These are phyloP conservation scores for Purshia tridentata DNA, from an alignment of 306 rosid species.

Conservation along the genomic window DNA sequence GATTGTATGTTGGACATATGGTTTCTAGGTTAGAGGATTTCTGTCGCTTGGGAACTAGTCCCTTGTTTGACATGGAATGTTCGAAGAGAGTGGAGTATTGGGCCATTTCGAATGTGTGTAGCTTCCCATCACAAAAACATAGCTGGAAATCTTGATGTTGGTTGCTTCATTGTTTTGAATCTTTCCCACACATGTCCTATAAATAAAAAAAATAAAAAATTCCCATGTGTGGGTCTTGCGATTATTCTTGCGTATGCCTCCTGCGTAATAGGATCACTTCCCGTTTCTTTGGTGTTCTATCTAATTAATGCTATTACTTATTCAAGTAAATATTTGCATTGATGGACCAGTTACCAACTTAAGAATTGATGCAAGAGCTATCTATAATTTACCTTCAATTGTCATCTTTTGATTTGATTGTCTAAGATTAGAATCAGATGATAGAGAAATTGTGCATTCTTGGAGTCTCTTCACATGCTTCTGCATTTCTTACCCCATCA, in stretches of 20 bases:
- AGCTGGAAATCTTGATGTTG: neutral
- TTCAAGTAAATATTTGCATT: neutral
- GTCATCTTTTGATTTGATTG: neutral
- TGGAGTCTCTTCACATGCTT: neutral
- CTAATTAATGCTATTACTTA: neutral
- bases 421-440: neutral
- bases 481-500: neutral
- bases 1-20: neutral
- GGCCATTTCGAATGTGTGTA: neutral
- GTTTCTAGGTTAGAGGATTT: neutral
- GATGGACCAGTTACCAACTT: neutral
- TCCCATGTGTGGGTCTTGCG: too few species aligned
- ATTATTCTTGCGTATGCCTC: neutral
- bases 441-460: neutral
- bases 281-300: neutral
- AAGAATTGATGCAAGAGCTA: neutral
- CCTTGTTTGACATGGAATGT: neutral
- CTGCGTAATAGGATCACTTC: neutral
- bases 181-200: neutral
- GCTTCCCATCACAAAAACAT: neutral
- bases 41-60: neutral
- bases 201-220: too few species aligned
- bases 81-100: neutral
- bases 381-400: neutral
- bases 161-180: neutral